Percentiles rank a stretch among this genome's conserved stretches.
These are phyloP conservation scores for Phalaenopsis hybrid DNA, from an alignment of 116 monocot species.

Conservation along the genomic window DNA sequence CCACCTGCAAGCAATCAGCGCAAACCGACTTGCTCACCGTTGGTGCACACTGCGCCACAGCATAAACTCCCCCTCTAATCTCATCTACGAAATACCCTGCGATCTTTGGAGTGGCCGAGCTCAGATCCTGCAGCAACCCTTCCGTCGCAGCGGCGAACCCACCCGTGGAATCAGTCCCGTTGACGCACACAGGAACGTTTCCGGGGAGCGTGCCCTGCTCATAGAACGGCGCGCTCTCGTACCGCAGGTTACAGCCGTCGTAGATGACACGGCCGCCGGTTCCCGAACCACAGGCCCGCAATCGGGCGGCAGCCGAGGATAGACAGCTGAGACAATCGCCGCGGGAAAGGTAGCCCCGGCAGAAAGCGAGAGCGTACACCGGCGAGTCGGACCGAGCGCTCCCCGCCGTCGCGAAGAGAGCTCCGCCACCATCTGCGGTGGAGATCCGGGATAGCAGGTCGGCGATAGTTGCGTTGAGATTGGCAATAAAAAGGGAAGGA, in stretches of 20 bases:
- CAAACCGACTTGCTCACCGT: constrained; percentile 26
- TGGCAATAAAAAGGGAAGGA: constrained; percentile 22
- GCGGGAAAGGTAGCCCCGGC: constrained; percentile 37
- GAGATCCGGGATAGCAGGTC: constrained; percentile 25
- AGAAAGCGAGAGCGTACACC: constrained; percentile 31
- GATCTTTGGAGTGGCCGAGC: constrained; percentile 18
- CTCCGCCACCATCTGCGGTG: background rate
- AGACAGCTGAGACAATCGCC: constrained; percentile 37
- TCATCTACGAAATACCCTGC: constrained; percentile 25
- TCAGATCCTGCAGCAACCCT: constrained; percentile 18
- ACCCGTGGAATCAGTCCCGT: background rate
- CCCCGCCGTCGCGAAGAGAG: constrained; percentile 23
- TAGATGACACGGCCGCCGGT: constrained; percentile 42
- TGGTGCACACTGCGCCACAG: constrained; percentile 34
- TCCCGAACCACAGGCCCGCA: constrained; percentile 19
- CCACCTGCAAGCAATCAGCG: constrained; percentile 26
- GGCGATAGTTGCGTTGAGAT: constrained; percentile 33
- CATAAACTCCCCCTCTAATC: constrained; percentile 25
- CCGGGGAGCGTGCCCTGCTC: constrained; percentile 39
- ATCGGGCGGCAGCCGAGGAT: constrained; percentile 15
- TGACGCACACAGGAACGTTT: constrained; percentile 20
- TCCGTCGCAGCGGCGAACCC: constrained; percentile 5
- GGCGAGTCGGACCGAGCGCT: constrained; percentile 18
- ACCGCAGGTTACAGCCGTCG: constrained; percentile 51
- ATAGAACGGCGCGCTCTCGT: constrained; percentile 44